These are phyloP conservation scores for Pseudocercospora ulei DNA, from an alignment of 2,329 filamentous ascomycete species.

Conservation along the genomic window DNA sequence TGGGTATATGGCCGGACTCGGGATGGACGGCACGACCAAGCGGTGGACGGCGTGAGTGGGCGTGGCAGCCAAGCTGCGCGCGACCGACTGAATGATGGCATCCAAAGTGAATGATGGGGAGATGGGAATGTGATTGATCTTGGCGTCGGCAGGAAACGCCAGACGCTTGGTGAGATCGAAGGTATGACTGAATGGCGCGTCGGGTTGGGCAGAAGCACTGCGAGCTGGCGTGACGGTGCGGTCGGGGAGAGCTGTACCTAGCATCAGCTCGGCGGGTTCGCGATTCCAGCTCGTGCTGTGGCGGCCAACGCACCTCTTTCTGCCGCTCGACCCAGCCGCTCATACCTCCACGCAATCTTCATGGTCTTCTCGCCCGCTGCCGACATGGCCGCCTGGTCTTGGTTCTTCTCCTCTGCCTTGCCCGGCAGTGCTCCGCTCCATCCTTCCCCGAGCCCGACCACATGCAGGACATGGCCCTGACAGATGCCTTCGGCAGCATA, in stretches of 20 bases:
- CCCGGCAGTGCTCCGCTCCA: constrained; percentile 83
- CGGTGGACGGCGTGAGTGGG: constrained; percentile 60
- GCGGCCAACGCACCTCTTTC: constrained; percentile 49
- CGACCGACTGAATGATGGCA: constrained; percentile 53
- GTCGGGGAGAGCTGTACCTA: constrained; percentile 29
- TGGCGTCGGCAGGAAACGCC: constrained; percentile 35
- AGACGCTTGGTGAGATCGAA: constrained; percentile 48
- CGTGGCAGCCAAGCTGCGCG: constrained; percentile 48
- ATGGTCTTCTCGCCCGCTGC: constrained; percentile 58
- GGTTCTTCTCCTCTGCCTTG: constrained; percentile 41
- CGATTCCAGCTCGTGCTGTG: constrained; percentile 21
- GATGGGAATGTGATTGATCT: constrained; percentile 47
- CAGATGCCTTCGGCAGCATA: constrained; percentile 89
- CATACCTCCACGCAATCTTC: constrained; percentile 99
- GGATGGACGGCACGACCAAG: constrained; percentile 70
- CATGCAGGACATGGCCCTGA: constrained; percentile 80
- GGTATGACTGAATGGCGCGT: constrained; percentile 42
- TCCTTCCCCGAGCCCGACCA: constrained; percentile 65
- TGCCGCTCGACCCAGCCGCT: constrained; percentile 64
- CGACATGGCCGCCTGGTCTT: constrained; percentile 36
- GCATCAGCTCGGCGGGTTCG: constrained; percentile 20
- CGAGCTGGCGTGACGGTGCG: constrained; percentile 18
- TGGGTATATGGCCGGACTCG: constrained; percentile 78
- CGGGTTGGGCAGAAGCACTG: constrained; percentile 11
- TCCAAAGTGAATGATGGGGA: constrained; percentile 57